phyloP scores from a whole-genome alignment of 495 filamentous ascomycete species.

The Penicilliopsis zonata region DNA sequence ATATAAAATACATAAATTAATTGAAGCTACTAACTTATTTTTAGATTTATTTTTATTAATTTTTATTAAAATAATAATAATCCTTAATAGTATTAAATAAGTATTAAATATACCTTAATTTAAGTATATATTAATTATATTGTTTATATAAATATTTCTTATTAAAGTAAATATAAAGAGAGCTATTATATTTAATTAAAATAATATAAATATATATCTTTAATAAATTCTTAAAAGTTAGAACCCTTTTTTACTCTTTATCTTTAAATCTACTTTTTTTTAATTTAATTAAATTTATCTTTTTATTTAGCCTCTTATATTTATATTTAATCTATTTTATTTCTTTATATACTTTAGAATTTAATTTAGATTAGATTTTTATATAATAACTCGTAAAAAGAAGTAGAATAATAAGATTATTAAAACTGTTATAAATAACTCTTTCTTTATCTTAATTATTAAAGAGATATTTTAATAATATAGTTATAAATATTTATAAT shows the following conservation, averaged over 20 bases:
- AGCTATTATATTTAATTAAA: not conserved
- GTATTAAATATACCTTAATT: not conserved
- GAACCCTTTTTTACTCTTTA: constrained; percentile 1
- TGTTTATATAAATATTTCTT: not conserved
- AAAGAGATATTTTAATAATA: not conserved
- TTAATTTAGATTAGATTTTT: constrained; percentile 1
- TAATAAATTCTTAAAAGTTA: constrained; percentile 1
- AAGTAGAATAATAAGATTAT: not conserved
- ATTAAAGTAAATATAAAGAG: constrained; percentile 1
- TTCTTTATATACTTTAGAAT: not conserved
- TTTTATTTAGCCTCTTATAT: no score
- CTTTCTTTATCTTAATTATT: not conserved
- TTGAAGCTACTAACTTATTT: not conserved
- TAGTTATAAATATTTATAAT: not conserved
- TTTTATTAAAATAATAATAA: not conserved
- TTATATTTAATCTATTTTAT: not conserved
- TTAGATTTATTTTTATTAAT: not conserved
- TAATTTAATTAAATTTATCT: not conserved
- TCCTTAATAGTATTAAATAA: not conserved
- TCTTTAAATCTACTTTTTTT: constrained; percentile 1
- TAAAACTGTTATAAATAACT: not conserved
- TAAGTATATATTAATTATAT: not conserved
- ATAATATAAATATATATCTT: not conserved
- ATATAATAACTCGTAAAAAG: constrained; percentile 1
- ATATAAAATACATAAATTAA: not conserved